Evolutionary conservation across 179 eudicot species (phyloP).

Genomic region (Vitellaria paradoxa): DNA sequence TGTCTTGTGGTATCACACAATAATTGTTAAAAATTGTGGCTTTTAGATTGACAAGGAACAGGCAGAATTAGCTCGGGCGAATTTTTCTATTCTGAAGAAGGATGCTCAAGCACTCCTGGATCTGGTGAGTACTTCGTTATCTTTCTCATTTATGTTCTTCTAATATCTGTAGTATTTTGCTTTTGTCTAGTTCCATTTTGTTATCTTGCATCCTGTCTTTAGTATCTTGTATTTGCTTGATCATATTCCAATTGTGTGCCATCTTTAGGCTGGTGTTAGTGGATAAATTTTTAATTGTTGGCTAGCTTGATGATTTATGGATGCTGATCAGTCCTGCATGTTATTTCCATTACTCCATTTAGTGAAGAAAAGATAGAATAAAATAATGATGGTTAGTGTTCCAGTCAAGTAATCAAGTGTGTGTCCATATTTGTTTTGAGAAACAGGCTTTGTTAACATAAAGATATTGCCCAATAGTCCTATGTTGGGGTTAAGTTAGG

Average conservation of each 20-base stretch:
- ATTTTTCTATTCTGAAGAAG: conserved; percentile 71
- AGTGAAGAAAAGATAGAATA: no score
- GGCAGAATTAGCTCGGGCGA: conserved; percentile 79
- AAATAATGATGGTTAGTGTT: no score
- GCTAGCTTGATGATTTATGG: not conserved
- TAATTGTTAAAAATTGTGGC: not conserved
- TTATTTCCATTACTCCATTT: not conserved
- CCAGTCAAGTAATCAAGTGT: no score
- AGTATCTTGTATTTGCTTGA: not conserved
- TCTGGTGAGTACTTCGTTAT: conserved; percentile 53
- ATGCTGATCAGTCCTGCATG: not conserved
- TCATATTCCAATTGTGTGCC: not conserved
- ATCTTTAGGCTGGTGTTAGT: not conserved
- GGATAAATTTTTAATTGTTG: not conserved
- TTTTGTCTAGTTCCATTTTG: not conserved
- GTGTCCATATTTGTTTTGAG: no score
- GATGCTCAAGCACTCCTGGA: conserved; percentile 86
- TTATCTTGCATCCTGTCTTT: conserved; percentile 8
- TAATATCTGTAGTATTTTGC: not conserved
- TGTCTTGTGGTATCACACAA: not conserved
- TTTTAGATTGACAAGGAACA: conserved; percentile 87
- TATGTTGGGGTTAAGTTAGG: no score
- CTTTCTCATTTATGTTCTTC: conserved; percentile 1
- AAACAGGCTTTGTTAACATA: no score
- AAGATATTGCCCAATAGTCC: no score